Percentiles rank a stretch among this genome's conserved stretches.
phyloP scores from a whole-genome alignment of 2,329 filamentous ascomycete species.

The Cladosporium sp. region DNA sequence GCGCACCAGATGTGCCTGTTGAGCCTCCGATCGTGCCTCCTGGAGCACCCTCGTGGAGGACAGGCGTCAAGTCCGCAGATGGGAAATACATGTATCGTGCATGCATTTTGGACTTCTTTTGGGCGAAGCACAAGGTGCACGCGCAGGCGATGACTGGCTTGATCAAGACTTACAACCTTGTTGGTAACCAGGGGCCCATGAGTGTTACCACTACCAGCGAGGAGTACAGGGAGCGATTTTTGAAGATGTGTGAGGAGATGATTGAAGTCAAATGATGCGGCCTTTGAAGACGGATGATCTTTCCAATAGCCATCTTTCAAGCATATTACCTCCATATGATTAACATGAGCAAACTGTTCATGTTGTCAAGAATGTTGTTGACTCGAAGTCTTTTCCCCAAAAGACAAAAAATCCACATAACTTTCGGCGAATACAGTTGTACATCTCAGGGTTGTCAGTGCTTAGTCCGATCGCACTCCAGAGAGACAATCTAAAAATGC shows the following conservation, averaged over 20 bases:
- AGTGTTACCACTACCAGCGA: constrained; percentile 66
- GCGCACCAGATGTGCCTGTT: constrained; percentile 32
- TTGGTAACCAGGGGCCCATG: constrained; percentile 66
- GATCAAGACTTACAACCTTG: constrained; percentile 51
- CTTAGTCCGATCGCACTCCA: too few species aligned
- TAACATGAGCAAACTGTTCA: too few species aligned
- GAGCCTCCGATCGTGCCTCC: constrained; percentile 31
- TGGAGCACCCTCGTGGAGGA: constrained; percentile 50
- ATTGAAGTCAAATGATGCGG: constrained; percentile 29
- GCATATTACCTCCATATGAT: too few species aligned
- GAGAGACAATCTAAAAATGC: too few species aligned
- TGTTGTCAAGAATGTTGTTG: too few species aligned
- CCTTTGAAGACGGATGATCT: too few species aligned
- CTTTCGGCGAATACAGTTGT: too few species aligned
- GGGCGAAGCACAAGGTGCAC: constrained; percentile 67
- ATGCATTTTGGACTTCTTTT: constrained; percentile 71
- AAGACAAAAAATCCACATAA: too few species aligned
- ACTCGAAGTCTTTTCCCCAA: too few species aligned
- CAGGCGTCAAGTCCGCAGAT: constrained; percentile 57
- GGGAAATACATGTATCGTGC: constrained; percentile 64
- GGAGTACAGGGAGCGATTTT: constrained; percentile 61
- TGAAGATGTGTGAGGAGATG: constrained; percentile 49
- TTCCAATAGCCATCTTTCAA: too few species aligned
- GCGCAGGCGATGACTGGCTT: constrained; percentile 63
- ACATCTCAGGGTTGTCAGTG: too few species aligned